Base-by-base conservation (phyloP, 345 rosid species). In the Acer saccharum region DNA sequence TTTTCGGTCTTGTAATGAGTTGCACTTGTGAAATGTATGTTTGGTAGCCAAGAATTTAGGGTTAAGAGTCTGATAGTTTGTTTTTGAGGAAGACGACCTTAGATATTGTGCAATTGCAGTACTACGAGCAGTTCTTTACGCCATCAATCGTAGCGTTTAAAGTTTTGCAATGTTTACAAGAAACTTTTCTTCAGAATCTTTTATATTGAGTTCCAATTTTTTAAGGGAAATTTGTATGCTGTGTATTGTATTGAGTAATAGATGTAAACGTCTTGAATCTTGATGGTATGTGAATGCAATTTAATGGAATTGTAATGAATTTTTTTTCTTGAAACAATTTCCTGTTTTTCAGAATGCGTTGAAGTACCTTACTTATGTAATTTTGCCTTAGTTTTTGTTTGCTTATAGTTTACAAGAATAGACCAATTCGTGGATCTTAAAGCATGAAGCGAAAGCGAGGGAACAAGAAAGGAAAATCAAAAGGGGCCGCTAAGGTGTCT, bases 381-480 rank as follows among this genome's bases (percentile, higher is more conserved):
- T 35, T 72, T 58, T 29, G 27, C 21, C 10, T 44, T 12, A 52
- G 4, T 54, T 75, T 76, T 69, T 52, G 14, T 55, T 68, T 72
- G 32, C 20, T 72, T 76, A 70, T 62, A 62, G 72, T 44, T 21
- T 50, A 71, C 21, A 46, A 63, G 44, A 66, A 65, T 52, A 35
- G 60, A 66, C 66, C 41, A 60, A 9, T 66, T 75, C 60, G 60
- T 67, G 75, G 72, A 69, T 32, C 2, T 68, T 46, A 48, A 72
- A 82, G 66, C 29, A 92, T 92, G 94, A 92, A 92, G 88, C 84
- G 97, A 65, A 92, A 89, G 78, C 81, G 89, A 66, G 94, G 92
- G 50, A 86, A 92, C 66, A 92, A 86, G 86, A 88, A 92, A 81
- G 89, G 90, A 1, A 88, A 84, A 71, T 74, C 84, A 13, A 92